Evolutionary conservation across 2,329 filamentous ascomycete genomes (phyloP), one percentile per base, ranked within the genome.

Genomic region (Clarireedia sp.): DNA sequence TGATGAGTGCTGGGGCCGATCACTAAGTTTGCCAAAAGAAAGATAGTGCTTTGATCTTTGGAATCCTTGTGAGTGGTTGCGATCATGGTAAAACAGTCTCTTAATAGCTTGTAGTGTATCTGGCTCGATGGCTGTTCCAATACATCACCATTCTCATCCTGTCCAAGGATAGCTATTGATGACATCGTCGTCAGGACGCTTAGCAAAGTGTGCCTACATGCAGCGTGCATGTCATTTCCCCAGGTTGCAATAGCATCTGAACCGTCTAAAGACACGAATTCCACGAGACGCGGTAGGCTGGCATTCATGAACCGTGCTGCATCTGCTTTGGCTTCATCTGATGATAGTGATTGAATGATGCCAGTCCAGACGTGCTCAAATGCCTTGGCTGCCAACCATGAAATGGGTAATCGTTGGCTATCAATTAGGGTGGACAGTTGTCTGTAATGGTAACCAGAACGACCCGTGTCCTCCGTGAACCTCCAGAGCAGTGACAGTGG

Each of bases 331-430:
- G 61, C 61, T 5, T 57, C 57, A 6, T 63, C 63, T 8, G 65
- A 60, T 1, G 72, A 71, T 16, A 78, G 56, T 7, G 59, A 59
- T 19, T 70, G 70, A 19, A 74, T 64, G 3, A 72, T 66, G 9
- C 64, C 60, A 3, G 67, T 67, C 76, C 76, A 79, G 26, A 76
- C 43, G 1, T 59, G 56, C n/a, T 67, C 63, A 53, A 78, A 74
- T 3, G 69, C 70, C 23, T 62, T 66, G 0, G 74, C 75, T 5
- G 71, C 70, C 24, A 79, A 64, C 77, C 77, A 79, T 9, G 71
- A 67, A 4, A 66, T 51, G 0, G 74, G 74, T 23, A 79, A 60
- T 4, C 59, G 56, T 1, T 66, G 67, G 33, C 59, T 62, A 4
- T 64, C 60, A 23, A 79, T 60, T 17, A 78, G 59, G 0, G 40